Evolutionary conservation across 345 rosid genomes (phyloP).

Genomic region (Salix caprea): DNA sequence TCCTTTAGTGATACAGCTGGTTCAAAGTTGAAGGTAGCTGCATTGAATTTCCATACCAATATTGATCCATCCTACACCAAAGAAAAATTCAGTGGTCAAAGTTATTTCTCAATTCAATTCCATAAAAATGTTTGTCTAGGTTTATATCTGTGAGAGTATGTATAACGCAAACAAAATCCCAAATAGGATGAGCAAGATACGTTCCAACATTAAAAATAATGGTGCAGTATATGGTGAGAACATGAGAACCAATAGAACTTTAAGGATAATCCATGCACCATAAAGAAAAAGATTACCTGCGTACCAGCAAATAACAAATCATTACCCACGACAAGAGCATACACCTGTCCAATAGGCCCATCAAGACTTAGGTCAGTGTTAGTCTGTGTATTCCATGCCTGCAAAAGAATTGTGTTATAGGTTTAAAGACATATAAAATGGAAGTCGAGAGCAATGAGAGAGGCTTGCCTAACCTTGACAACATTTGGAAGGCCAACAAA

Average conservation of each 20-base stretch:
- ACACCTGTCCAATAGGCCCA: slow-evolving; percentile 96
- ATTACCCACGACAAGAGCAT: slow-evolving; percentile 76
- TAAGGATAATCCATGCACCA: not conserved
- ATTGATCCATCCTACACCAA: slow-evolving; percentile 74
- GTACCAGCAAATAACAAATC: slow-evolving; percentile 85
- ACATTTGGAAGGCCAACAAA: slow-evolving; percentile 82
- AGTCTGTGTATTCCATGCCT: slow-evolving; percentile 90
- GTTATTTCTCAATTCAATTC: not conserved
- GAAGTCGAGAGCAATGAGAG: not conserved
- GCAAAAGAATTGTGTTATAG: slow-evolving; percentile 21
- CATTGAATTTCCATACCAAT: slow-evolving; percentile 84
- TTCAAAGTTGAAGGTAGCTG: slow-evolving; percentile 59
- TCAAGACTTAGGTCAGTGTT: slow-evolving; percentile 63
- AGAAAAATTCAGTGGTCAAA: not conserved
- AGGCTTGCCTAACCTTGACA: slow-evolving; percentile 58
- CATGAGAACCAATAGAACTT: not conserved
- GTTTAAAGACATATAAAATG: not conserved
- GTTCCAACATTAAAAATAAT: not conserved
- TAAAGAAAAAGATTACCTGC: slow-evolving; percentile 43
- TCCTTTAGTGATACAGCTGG: slow-evolving; percentile 74
- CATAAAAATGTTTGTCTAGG: not conserved
- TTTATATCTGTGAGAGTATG: not conserved
- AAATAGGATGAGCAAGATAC: not conserved
- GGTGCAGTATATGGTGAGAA: not conserved
- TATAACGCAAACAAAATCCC: not conserved